phyloP scores from a whole-genome alignment of 2,329 filamentous ascomycete genomes.

The Ciborinia camelliae region DNA sequence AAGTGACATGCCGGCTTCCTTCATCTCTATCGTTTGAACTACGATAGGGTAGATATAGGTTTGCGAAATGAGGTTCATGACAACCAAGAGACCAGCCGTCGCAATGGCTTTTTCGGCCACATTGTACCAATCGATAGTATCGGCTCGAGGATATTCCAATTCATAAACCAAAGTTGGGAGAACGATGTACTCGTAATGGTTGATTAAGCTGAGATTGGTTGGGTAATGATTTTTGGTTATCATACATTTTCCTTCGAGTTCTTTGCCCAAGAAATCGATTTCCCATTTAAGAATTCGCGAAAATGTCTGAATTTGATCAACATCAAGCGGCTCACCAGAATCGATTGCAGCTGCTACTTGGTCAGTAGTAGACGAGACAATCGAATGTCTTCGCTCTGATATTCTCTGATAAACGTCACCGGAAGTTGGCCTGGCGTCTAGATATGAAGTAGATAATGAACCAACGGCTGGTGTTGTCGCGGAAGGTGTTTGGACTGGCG shows the following conservation, averaged over 20 bases:
- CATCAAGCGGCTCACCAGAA: conserved; percentile 55
- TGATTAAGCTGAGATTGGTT: conserved; percentile 60
- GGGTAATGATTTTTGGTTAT: conserved; percentile 56
- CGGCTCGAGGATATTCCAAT: conserved; percentile 69
- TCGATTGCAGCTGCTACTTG: conserved; percentile 60
- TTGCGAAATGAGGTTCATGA: conserved; percentile 78
- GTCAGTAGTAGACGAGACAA: conserved; percentile 49
- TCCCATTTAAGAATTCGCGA: conserved; percentile 60
- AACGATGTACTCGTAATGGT: conserved; percentile 70
- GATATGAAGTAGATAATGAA: conserved; percentile 46
- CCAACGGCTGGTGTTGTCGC: conserved; percentile 43
- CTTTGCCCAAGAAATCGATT: conserved; percentile 59
- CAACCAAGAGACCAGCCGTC: conserved; percentile 67
- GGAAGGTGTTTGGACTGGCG: conserved; percentile 46
- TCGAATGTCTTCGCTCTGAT: conserved; percentile 36
- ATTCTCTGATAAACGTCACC: conserved; percentile 43
- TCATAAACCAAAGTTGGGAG: conserved; percentile 78
- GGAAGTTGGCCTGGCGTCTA: conserved; percentile 43
- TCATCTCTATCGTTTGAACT: conserved; percentile 62
- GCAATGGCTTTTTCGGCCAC: conserved; percentile 69
- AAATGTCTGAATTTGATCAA: conserved; percentile 61
- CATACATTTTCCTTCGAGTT: conserved; percentile 57
- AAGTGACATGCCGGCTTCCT: conserved; percentile 61
- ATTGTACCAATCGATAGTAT: conserved; percentile 70
- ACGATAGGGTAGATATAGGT: conserved; percentile 75